Evolutionary conservation across 345 rosid species (phyloP), one percentile per base, ranked within the genome.

Genomic region (Eutrema japonicum): DNA sequence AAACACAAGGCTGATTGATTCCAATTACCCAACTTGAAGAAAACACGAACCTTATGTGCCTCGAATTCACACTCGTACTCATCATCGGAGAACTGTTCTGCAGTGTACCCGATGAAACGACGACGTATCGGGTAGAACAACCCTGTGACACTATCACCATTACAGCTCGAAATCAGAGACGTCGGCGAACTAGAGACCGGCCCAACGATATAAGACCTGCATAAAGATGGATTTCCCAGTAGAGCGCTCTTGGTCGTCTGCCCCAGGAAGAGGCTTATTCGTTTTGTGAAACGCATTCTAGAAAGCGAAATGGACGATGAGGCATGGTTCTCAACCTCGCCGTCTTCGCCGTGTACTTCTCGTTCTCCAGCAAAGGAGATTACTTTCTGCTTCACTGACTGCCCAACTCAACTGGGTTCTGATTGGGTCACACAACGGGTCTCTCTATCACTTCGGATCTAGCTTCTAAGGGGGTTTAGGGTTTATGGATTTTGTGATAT

Each of bases 31-130:
- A 32, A 18, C 32, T 66, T 29, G 43, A 69, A 54, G 33, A 22
- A 32, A 68, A 70, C 35, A 61, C 71, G 26, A 71, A 91, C 98
- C 98, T 84, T 86, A 14, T 90, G 90, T 63, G 77, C 82, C 77
- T 89, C 98, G 77, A 86, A 90, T 71, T 93, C 96, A 61, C 90
- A 82, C 79, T 86, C 96, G 66, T 93, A 90, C 68, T 90, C 98
- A 67, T 93, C 98, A 62, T 93, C 98, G 0, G 97, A 93, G 80
- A 93, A 90, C 86, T 93, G 96, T 83, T 90, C 98, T 0, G 76
- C 86, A 22, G 97, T 83, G 53, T 87, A 83, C 2, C 85, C 77
- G 7, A 79, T 76, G 64, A 84, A 85, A 26, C 80, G 73, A 29
- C 88, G 88, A 56, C 55, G 27, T 65, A 71, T 43, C 1, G 57